Conservation (phyloP, 352 stramenopile genomes). For the Hyaloperonospora arabidopsidis region DNA sequence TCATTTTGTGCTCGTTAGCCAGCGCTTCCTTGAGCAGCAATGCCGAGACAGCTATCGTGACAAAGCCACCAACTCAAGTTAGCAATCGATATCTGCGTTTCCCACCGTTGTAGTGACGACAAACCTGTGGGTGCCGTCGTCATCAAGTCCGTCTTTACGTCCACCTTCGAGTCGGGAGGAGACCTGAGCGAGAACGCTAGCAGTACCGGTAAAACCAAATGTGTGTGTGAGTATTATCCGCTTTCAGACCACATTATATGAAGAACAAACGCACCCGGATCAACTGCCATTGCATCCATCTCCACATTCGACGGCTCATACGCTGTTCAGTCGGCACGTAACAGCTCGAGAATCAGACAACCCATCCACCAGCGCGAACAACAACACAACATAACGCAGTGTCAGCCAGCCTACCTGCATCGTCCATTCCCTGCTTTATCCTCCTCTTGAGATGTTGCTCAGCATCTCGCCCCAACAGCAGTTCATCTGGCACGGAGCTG, state of each 20-base stretch:
- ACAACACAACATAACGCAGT: not conserved
- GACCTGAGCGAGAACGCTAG: constrained; percentile 16
- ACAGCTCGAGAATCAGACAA: not conserved
- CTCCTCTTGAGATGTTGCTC: constrained; percentile 24
- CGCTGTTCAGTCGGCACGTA: constrained; percentile 7
- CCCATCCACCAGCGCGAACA: not conserved
- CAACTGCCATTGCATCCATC: constrained; percentile 19
- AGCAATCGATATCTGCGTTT: not conserved
- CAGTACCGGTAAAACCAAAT: not conserved
- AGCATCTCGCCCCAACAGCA: constrained; percentile 35
- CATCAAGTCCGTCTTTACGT: constrained; percentile 9
- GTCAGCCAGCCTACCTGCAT: constrained; percentile 12
- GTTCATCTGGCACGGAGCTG: constrained; percentile 64
- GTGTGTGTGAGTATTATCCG: too few species aligned
- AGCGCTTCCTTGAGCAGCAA: constrained; percentile 36
- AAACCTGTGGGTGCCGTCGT: constrained; percentile 9
- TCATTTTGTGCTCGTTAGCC: constrained; percentile 52
- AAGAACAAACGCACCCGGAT: constrained; percentile 13
- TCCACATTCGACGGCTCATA: constrained; percentile 28
- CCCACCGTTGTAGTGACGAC: not conserved
- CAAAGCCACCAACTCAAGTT: not conserved
- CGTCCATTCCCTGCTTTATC: constrained; percentile 11
- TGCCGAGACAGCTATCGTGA: constrained; percentile 7
- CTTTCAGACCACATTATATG: too few species aligned
- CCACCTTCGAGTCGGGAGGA: constrained; percentile 15